A percentile compares a stretch with the other conserved stretches of the same genome.
phyloP scores from a whole-genome alignment of 345 rosid species.

The Alliaria petiolata region DNA sequence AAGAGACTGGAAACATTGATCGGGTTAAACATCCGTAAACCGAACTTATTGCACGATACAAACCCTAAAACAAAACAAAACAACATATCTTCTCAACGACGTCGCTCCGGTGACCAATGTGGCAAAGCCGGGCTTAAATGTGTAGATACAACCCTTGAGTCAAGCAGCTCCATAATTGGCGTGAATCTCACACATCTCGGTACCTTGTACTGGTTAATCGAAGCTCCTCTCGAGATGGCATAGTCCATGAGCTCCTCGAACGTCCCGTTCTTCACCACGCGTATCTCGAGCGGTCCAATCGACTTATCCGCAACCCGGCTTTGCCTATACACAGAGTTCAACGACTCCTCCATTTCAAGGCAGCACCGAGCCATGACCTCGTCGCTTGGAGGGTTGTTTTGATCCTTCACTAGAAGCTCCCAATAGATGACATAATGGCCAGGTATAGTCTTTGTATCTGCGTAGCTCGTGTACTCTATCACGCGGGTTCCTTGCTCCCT shows the following conservation, averaged over 20 bases:
- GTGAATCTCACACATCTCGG: conserved; percentile 83
- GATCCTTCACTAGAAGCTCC: conserved; percentile 57
- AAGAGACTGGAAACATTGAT: not conserved
- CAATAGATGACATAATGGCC: conserved; percentile 92
- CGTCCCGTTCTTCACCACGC: conserved; percentile 70
- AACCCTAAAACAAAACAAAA: conserved; percentile 9
- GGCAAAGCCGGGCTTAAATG: conserved; percentile 70
- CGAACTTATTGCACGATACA: conserved; percentile 21
- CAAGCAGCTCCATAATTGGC: conserved; percentile 71
- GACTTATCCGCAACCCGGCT: conserved; percentile 84
- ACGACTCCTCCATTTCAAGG: conserved; percentile 64
- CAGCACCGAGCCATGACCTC: conserved; percentile 58
- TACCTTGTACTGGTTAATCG: conserved; percentile 81
- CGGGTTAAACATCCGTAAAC: conserved; percentile 21
- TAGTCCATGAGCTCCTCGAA: conserved; percentile 95
- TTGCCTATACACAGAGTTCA: conserved; percentile 82
- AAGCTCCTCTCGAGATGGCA: conserved; percentile 82
- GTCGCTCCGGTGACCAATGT: conserved; percentile 55
- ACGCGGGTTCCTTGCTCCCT: conserved; percentile 46
- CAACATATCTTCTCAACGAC: conserved; percentile 21
- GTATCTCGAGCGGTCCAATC: conserved; percentile 80
- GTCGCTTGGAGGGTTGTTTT: conserved; percentile 42
- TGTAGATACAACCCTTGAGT: conserved; percentile 56
- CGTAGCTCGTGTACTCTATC: conserved; percentile 83
- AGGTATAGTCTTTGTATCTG: conserved; percentile 58